phyloP scores from a whole-genome alignment of 768 basidiomycete genomes.

The Mycena belliarum region DNA sequence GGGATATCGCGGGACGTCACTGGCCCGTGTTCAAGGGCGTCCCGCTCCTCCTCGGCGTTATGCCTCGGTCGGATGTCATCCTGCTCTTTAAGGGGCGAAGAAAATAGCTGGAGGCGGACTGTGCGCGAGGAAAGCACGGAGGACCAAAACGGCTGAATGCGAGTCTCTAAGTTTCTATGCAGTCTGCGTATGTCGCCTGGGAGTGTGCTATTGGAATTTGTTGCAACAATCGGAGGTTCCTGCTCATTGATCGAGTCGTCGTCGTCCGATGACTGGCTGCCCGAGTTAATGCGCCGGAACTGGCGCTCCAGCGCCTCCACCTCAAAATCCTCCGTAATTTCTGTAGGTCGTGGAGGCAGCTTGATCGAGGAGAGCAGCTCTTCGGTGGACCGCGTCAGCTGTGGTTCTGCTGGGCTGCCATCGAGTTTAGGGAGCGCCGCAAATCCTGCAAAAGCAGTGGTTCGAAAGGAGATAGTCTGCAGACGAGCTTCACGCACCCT shows the following conservation, averaged over 20 bases:
- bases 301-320: conserved; percentile 55
- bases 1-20: conserved; percentile 50
- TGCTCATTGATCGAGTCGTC: not conserved
- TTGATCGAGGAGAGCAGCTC: conserved; percentile 46
- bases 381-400: conserved; percentile 46
- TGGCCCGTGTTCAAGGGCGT: conserved; percentile 40
- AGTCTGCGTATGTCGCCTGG: conserved; percentile 45
- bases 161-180: conserved; percentile 74
- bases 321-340: conserved; percentile 62
- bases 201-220: conserved; percentile 15
- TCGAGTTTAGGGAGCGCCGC: conserved; percentile 69
- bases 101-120: conserved; percentile 64
- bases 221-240: conserved; percentile 24
- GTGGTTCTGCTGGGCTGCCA: conserved; percentile 30
- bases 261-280: conserved; percentile 16
- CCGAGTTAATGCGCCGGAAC: conserved; percentile 39
- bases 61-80: conserved; percentile 14
- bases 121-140: conserved; percentile 64
- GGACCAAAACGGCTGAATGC: conserved; percentile 82
- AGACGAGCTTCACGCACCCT: conserved; percentile 45
- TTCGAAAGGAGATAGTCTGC: not conserved
- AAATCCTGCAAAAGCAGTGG: no score
- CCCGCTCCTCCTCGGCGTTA: conserved; percentile 28
- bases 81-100: conserved; percentile 35
- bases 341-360: conserved; percentile 58